Evolutionary conservation across 768 basidiomycete species (phyloP).

Genomic region (Cystobasidium onofrii): DNA sequence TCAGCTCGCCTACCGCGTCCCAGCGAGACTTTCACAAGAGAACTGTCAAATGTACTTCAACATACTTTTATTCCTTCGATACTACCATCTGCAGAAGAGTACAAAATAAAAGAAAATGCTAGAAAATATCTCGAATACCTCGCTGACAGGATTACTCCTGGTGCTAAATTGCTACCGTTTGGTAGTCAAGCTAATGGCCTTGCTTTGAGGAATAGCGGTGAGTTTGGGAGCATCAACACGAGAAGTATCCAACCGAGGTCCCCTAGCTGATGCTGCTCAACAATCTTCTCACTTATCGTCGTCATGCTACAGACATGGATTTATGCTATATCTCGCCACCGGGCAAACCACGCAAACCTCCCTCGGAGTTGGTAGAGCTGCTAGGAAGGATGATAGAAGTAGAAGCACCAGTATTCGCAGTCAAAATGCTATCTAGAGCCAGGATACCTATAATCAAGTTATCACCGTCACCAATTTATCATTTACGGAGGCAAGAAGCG

Average conservation of each 20-base stretch:
- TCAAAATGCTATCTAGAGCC: slow-evolving; percentile 91
- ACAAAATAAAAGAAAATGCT: slow-evolving; percentile 80
- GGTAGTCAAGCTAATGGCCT: slow-evolving; percentile 96
- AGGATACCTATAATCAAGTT: slow-evolving; percentile 98
- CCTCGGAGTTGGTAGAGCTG: slow-evolving; percentile 86
- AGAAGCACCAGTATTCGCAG: slow-evolving; percentile 65
- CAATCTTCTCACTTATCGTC: not conserved
- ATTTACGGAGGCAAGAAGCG: not conserved
- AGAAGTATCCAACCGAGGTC: not conserved
- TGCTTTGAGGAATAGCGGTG: slow-evolving; percentile 89
- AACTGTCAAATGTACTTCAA: slow-evolving; percentile 37
- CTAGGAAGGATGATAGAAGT: slow-evolving; percentile 85
- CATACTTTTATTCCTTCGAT: slow-evolving; percentile 39
- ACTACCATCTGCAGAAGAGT: slow-evolving; percentile 40
- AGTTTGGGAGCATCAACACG: slow-evolving; percentile 32
- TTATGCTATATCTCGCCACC: slow-evolving; percentile 89
- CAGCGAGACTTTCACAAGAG: slow-evolving; percentile 32
- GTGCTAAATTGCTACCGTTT: slow-evolving; percentile 81
- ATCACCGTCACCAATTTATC: slow-evolving; percentile 19
- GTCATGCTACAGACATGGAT: slow-evolving; percentile 75
- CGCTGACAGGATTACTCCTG: slow-evolving; percentile 87
- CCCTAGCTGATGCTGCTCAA: not conserved
- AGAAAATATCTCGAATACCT: slow-evolving; percentile 87
- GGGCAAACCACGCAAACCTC: slow-evolving; percentile 59
- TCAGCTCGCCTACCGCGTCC: not conserved